Base-by-base conservation (phyloP, 2,329 filamentous ascomycete genomes). In the Diatrype stigma region DNA sequence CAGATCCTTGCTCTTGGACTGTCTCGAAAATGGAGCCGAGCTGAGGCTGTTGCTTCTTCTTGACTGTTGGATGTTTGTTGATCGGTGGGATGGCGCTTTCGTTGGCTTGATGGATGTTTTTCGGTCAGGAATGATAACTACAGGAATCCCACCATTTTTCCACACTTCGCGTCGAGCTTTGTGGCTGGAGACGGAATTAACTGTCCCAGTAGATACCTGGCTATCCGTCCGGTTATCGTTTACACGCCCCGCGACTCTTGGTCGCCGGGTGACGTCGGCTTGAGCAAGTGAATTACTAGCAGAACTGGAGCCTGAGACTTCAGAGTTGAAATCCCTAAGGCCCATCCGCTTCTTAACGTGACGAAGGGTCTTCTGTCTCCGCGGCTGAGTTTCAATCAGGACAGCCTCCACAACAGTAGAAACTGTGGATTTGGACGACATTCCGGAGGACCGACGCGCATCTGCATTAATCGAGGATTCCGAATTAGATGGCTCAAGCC, bases 41-140 rank as follows among this genome's bases (percentile, higher is more conserved):
- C 68, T 71, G 6, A 79, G 56, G 49, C 81, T 85, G 40, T 73
- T 73, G 48, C 78, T 81, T 52, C 75, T 69, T 58, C 73, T 79
- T 2, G 80, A 80, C 45, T 71, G 74, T 47, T 74, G 75, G 60
- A 82, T 86, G 54, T 79, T 84, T n/a, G 76, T 80, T 19, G 83
- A 85, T 50, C 81, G 76, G 16, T 85, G 67, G 2, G 82, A 85
- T 3, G 77, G 79, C 30, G 80, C 70, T 34, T 71, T 73, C 48
- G 62, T 72, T 7, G 77, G 74, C 52, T 76, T 77, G 11, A 74
- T 67, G 3, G 81, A 84, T 6, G 81, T 79, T 16, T 67, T 71
- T 16, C 83, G 78, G 50, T 80, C 77, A 6, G 83, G 83, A 47
- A 86, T 77, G 19, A 86, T 73, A 6, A 85, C 74, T 7, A 86